These are phyloP conservation scores for Hamamelis virginiana DNA, from an alignment of 164 flowering plant species.

Conservation along the genomic window DNA sequence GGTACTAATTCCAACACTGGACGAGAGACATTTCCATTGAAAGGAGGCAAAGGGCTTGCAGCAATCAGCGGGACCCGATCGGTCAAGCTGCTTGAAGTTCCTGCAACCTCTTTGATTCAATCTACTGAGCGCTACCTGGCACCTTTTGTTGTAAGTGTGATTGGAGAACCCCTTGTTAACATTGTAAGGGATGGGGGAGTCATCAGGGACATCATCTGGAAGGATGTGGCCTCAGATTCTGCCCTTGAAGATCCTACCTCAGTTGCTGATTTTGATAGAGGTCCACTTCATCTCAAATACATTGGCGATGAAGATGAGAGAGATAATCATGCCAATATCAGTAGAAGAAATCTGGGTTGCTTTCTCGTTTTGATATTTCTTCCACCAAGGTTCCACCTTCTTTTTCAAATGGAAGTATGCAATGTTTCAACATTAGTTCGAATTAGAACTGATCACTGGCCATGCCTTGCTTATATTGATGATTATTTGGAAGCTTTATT, in stretches of 20 bases:
- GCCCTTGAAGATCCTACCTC: constrained; percentile 23
- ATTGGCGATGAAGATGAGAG: constrained; percentile 46
- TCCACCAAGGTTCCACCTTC: constrained; percentile 92
- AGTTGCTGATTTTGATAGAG: constrained; percentile 23
- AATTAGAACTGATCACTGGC: constrained; percentile 97
- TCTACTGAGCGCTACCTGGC: constrained; percentile 63
- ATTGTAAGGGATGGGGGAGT: constrained; percentile 55
- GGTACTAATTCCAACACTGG: constrained; percentile 65
- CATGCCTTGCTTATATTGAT: constrained; percentile 93
- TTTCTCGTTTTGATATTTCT: constrained; percentile 77
- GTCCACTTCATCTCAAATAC: constrained; percentile 69
- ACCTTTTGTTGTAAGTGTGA: constrained; percentile 77
- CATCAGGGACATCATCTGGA: constrained; percentile 56
- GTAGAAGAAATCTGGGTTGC: constrained; percentile 63
- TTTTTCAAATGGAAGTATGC: constrained; percentile 81
- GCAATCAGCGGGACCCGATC: constrained; percentile 87
- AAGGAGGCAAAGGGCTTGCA: constrained; percentile 78
- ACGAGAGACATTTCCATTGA: constrained; percentile 68
- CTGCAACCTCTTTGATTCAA: constrained; percentile 48
- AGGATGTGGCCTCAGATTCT: constrained; percentile 39
- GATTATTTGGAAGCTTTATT: constrained; percentile 91
- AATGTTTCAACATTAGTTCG: constrained; percentile 80
- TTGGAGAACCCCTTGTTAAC: constrained; percentile 61
- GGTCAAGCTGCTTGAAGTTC: constrained; percentile 80
- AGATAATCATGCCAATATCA: constrained; percentile 23